Evolutionary conservation across 2,329 filamentous ascomycete genomes (phyloP).

Genomic region (Pyricularia grisea): DNA sequence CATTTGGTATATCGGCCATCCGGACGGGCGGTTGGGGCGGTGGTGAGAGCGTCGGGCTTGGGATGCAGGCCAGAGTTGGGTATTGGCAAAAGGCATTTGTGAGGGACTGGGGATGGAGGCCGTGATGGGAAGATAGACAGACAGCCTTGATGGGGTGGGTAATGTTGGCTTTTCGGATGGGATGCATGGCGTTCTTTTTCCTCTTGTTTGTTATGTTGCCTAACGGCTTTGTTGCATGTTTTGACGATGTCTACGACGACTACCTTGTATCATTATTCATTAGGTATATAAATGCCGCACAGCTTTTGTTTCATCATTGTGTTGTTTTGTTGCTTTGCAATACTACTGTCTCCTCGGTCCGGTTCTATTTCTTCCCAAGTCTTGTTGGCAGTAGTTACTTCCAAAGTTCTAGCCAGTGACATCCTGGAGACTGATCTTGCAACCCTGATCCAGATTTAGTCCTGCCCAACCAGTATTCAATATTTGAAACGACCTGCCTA

Average conservation of each 20-base stretch:
- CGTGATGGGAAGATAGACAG: neutral
- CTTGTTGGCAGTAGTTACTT: no score
- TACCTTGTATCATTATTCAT: neutral
- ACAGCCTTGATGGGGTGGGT: neutral
- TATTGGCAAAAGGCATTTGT: conserved; percentile 10
- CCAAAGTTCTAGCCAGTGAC: no score
- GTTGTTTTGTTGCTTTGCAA: no score
- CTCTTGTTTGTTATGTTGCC: neutral
- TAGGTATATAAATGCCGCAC: neutral
- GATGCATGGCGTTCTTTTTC: neutral
- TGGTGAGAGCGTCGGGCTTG: conserved; percentile 14
- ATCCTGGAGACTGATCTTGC: no score
- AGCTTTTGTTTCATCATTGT: neutral
- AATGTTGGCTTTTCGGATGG: neutral
- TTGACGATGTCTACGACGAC: neutral
- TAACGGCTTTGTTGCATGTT: neutral
- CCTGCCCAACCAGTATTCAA: no score
- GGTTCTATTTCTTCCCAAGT: no score
- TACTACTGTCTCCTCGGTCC: no score
- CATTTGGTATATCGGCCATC: conserved; percentile 13
- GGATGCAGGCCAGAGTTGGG: conserved; percentile 13
- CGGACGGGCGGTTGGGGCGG: conserved; percentile 15
- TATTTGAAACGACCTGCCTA: no score
- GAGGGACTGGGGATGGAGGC: conserved; percentile 14
- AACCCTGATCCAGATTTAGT: no score